Evolutionary conservation across 164 flowering plant species (phyloP).

Genomic region (Annona squamosa): DNA sequence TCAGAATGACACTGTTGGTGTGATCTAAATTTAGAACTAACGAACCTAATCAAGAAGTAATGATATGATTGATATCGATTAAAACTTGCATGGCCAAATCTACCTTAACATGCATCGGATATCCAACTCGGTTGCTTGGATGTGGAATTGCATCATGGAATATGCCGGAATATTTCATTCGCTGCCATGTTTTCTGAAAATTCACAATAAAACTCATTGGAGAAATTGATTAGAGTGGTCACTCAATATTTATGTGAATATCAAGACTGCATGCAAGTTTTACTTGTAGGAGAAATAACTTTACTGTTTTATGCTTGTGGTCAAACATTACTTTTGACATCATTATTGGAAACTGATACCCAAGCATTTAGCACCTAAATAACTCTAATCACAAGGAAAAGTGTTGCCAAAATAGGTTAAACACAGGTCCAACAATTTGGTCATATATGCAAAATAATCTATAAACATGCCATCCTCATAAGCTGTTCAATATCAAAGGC

Average conservation of each 20-base stretch:
- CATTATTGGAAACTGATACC: not conserved
- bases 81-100: not conserved
- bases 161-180: conserved; percentile 44
- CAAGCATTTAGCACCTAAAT: not conserved
- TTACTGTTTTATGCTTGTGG: not conserved
- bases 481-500: not conserved
- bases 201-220: not conserved
- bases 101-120: conserved; percentile 90
- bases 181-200: conserved; percentile 80
- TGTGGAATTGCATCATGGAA: conserved; percentile 74
- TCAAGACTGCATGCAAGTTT: not conserved
- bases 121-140: conserved; percentile 56
- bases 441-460: not conserved
- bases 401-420: not conserved
- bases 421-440: not conserved
- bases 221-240: not conserved
- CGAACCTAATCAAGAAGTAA: not conserved
- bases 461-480: not conserved
- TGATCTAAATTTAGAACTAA: not conserved
- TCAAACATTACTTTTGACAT: not conserved
- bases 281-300: not conserved
- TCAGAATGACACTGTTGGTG: not conserved
- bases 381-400: not conserved
- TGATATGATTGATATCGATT: not conserved
- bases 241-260: not conserved